Percentiles rank a stretch among this genome's conserved stretches.
Conservation (phyloP, 2,329 filamentous ascomycete genomes). For the Penicillium sp. region DNA sequence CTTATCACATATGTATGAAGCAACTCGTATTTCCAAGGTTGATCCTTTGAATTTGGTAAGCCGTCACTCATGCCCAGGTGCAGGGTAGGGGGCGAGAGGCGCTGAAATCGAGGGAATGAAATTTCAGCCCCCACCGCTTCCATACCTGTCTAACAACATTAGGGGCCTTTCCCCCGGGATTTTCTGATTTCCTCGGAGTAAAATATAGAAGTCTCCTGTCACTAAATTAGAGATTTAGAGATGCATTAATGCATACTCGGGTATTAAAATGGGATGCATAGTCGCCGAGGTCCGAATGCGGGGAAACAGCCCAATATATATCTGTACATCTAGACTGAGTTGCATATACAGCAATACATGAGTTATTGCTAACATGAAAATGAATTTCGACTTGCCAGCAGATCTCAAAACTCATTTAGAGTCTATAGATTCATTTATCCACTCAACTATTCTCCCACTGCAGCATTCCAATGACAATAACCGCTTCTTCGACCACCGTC, state of each 20-base stretch:
- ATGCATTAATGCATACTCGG: not conserved
- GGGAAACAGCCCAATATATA: slow-evolving; percentile 5
- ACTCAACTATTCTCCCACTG: slow-evolving; percentile 35
- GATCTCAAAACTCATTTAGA: slow-evolving; percentile 43
- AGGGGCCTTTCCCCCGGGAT: not conserved
- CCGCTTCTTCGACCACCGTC: slow-evolving; percentile 58
- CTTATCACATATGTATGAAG: not conserved
- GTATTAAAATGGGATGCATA: not conserved
- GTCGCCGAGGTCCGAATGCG: slow-evolving; percentile 16
- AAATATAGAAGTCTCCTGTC: not conserved
- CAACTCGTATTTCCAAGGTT: not conserved
- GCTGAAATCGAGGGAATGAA: too few relatives aligned
- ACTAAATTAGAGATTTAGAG: too few relatives aligned
- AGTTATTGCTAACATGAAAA: slow-evolving; percentile 15
- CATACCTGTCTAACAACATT: not conserved
- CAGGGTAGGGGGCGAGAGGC: not conserved
- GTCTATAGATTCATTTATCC: slow-evolving; percentile 51
- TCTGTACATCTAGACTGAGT: not conserved
- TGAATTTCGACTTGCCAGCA: slow-evolving; percentile 50
- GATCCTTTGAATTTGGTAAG: not conserved
- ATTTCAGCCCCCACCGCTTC: not conserved
- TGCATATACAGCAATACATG: too few relatives aligned
- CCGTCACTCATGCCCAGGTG: not conserved
- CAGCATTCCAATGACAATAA: slow-evolving; percentile 50
- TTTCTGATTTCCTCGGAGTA: too few relatives aligned